Evolutionary conservation across 805 yeast species (phyloP).

Genomic region (Candida insectorum): DNA sequence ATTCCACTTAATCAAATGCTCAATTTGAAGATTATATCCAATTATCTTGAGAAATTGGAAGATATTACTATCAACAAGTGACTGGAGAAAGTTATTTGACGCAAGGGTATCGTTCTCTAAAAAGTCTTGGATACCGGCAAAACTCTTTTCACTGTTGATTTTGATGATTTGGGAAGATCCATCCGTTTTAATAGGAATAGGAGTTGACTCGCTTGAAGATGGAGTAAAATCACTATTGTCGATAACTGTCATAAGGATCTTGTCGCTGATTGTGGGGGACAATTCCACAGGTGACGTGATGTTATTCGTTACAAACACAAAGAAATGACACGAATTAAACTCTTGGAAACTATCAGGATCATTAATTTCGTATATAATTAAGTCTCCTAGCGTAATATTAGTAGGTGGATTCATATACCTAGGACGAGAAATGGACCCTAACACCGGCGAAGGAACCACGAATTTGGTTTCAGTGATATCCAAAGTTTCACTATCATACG

Average conservation of each 20-base stretch:
- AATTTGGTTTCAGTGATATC: slow-evolving; percentile 11
- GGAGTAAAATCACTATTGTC: slow-evolving; percentile 40
- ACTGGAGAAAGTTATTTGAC: slow-evolving; percentile 25
- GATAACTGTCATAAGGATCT: slow-evolving; percentile 30
- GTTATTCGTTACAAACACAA: slow-evolving; percentile 10
- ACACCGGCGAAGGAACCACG: slow-evolving; percentile 27
- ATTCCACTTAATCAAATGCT: slow-evolving; percentile 20
- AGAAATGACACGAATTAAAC: slow-evolving; percentile 13
- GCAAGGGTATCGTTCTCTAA: slow-evolving; percentile 28
- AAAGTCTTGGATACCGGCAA: slow-evolving; percentile 27
- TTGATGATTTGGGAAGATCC: slow-evolving; percentile 24
- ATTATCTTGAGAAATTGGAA: slow-evolving; percentile 29
- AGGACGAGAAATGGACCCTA: slow-evolving; percentile 24
- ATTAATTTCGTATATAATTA: slow-evolving; percentile 15
- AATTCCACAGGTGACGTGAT: slow-evolving; percentile 8
- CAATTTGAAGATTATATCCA: slow-evolving; percentile 24
- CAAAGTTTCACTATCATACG: slow-evolving; percentile 8
- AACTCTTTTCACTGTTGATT: slow-evolving; percentile 24
- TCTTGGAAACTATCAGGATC: slow-evolving; percentile 8
- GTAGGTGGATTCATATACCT: slow-evolving; percentile 13
- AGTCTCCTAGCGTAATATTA: slow-evolving; percentile 12
- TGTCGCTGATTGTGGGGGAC: slow-evolving; percentile 14
- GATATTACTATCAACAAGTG: slow-evolving; percentile 32
- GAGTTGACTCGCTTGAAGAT: slow-evolving; percentile 25
- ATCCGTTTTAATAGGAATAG: slow-evolving; percentile 16